phyloP scores from a whole-genome alignment of 257 asterid species.

The Nicotiana tabacum region DNA sequence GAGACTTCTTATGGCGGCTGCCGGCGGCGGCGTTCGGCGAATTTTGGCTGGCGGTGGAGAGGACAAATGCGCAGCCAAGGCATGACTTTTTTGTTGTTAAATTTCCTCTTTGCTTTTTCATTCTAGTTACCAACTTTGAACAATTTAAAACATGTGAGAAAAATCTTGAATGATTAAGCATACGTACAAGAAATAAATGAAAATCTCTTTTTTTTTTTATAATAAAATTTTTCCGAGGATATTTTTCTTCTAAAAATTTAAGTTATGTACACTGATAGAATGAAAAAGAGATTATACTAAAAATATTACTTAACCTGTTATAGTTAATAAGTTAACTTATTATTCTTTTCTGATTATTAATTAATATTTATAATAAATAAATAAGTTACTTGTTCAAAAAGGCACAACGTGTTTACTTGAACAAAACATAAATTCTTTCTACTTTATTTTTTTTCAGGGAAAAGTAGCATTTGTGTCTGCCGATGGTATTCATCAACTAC shows the following conservation, averaged over 20 bases:
- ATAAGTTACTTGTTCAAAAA: too few species aligned
- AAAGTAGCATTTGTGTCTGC: conserved; percentile 61
- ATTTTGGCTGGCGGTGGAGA: conserved; percentile 46
- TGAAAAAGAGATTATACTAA: too few species aligned
- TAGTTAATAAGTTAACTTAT: too few species aligned
- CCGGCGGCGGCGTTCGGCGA: conserved; percentile 35
- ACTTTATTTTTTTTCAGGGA: conserved; percentile 37
- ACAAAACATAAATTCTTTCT: neutral
- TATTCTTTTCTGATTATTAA: too few species aligned
- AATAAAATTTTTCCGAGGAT: too few species aligned
- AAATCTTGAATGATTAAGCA: neutral
- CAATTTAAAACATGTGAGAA: neutral
- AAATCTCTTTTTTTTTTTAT: too few species aligned
- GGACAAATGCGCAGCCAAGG: conserved; percentile 72
- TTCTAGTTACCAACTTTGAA: neutral
- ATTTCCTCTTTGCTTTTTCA: neutral
- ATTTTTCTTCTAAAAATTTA: too few species aligned
- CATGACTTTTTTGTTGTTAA: conserved; percentile 3
- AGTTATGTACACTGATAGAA: too few species aligned
- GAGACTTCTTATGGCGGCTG: conserved; percentile 35
- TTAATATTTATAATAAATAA: too few species aligned
- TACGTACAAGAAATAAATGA: neutral
- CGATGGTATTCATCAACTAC: conserved; percentile 73
- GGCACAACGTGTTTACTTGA: too few species aligned
- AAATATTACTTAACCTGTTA: too few species aligned